Percentiles rank a stretch among this genome's conserved stretches.
These are phyloP conservation scores for Aechmea fasciata DNA, from an alignment of 176 grass and related monocot genomes.

Conservation along the genomic window DNA sequence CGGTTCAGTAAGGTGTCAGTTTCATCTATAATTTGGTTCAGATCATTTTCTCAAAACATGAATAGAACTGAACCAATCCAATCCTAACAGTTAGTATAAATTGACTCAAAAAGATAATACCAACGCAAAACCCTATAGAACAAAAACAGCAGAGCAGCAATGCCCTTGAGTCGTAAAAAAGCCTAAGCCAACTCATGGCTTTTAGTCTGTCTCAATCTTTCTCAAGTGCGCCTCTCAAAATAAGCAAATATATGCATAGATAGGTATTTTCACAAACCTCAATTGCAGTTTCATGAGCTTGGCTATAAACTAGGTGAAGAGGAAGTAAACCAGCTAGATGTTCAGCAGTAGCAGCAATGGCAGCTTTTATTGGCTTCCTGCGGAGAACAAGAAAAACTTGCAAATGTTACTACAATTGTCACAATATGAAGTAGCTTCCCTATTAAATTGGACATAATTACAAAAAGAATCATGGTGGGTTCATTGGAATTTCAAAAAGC, in stretches of 20 bases:
- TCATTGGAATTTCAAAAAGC: too few relatives aligned
- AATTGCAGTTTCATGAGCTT: constrained; percentile 86
- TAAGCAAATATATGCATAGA: neutral
- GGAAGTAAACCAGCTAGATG: constrained; percentile 84
- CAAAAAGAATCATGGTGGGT: too few relatives aligned
- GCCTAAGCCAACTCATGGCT: too few relatives aligned
- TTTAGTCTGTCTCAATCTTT: neutral
- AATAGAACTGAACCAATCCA: too few relatives aligned
- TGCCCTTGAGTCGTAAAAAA: too few relatives aligned
- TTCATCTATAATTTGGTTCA: too few relatives aligned
- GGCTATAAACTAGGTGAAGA: constrained; percentile 74
- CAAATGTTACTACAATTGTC: neutral
- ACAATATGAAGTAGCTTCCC: neutral
- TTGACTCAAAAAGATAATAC: neutral
- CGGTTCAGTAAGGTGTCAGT: too few relatives aligned
- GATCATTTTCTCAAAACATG: too few relatives aligned
- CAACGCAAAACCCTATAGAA: neutral
- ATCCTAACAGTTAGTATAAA: too few relatives aligned
- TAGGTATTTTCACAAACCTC: constrained; percentile 40
- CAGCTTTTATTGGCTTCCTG: constrained; percentile 81
- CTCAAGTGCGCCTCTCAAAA: neutral
- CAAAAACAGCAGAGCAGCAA: neutral
- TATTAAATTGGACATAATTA: too few relatives aligned
- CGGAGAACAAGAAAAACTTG: neutral
- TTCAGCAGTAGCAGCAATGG: constrained; percentile 74